A percentile compares a stretch with the other conserved stretches of the same genome.
Evolutionary conservation across 2,329 filamentous ascomycete species (phyloP).

Genomic region (Gnomoniopsis sp.): DNA sequence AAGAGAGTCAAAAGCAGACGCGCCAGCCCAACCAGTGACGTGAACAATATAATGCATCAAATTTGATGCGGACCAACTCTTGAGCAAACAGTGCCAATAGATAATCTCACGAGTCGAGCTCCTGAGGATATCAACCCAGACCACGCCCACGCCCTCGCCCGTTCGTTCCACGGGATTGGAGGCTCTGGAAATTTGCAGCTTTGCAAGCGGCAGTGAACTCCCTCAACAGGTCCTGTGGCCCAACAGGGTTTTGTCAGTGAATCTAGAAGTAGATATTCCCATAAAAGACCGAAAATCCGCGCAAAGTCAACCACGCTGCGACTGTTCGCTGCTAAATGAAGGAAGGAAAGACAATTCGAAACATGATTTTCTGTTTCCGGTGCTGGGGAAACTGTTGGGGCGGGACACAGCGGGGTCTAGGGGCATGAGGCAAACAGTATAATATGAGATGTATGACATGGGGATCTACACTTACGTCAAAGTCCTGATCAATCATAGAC

Average conservation of each 20-base stretch:
- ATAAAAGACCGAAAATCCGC: background rate
- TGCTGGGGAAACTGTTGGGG: too few species aligned
- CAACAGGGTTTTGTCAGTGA: background rate
- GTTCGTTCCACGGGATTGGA: background rate
- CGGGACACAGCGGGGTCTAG: too few species aligned
- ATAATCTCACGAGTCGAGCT: background rate
- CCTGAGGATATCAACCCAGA: background rate
- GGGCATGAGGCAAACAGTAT: too few species aligned
- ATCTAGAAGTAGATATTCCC: background rate
- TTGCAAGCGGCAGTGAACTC: slow-evolving; percentile 13
- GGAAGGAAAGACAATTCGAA: background rate
- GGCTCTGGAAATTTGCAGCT: background rate
- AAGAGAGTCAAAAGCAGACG: too few species aligned
- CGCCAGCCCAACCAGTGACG: background rate
- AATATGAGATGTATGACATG: too few species aligned
- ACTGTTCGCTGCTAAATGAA: background rate
- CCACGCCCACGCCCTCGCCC: background rate
- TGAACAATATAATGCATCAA: background rate
- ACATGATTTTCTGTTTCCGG: too few species aligned
- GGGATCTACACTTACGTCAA: slow-evolving; percentile 36
- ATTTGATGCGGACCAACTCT: background rate
- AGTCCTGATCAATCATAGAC: slow-evolving; percentile 53
- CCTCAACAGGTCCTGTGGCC: slow-evolving; percentile 3
- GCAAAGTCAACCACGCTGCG: background rate
- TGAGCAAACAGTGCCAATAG: background rate